Base-by-base conservation (phyloP, 1,284 basidiomycete species). In the Ceratobasidium sp. region DNA sequence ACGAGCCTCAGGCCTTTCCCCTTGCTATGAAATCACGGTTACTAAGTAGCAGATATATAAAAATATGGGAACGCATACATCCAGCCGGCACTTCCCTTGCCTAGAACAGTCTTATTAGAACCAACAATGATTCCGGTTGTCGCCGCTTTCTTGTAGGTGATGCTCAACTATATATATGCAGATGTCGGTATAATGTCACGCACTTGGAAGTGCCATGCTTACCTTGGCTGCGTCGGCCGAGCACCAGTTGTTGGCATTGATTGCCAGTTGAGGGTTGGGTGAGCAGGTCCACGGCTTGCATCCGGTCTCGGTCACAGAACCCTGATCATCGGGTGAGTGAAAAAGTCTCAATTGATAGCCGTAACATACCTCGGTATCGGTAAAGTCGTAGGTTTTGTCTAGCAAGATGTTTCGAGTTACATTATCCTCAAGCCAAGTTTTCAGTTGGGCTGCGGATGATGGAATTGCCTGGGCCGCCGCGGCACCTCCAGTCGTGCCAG, bases 371-470 rank as follows among this genome's bases (percentile, higher is more conserved):
- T 1, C 50, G 38, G 64, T 52, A 17, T 65, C 69, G 20, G 76
- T 77, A 62, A 77, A 79, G 71, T 80, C 77, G 65, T 71, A 79
- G 3, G 74, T 69, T 25, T 71, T 75, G 68, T 76, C 73, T 7
- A 80, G 73, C 1, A 77, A 70, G 65, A 79, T 79, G 8, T 77
- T 76, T 20, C 77, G 75, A n/a, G 78, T 71, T 8, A 74, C 73
- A 20, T 71, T 71, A 62, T 78, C 75, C 27, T 73, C 69, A 27
- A 80, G 74, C 72, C 77, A 77, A 15, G 70, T 71, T 6, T 73
- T 71, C 22, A 79, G 73, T 69, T 79, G 73, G 13, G 75, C 71
- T 13, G 74, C 58, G 43, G 76, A 76, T 1, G 74, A 72, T 17
- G 79, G 79, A 35, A 74, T 74, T 6, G 75, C 71, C 0, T 76